Conservation (phyloP, 23 red algal genomes). For the Gracilaria domingensis region DNA sequence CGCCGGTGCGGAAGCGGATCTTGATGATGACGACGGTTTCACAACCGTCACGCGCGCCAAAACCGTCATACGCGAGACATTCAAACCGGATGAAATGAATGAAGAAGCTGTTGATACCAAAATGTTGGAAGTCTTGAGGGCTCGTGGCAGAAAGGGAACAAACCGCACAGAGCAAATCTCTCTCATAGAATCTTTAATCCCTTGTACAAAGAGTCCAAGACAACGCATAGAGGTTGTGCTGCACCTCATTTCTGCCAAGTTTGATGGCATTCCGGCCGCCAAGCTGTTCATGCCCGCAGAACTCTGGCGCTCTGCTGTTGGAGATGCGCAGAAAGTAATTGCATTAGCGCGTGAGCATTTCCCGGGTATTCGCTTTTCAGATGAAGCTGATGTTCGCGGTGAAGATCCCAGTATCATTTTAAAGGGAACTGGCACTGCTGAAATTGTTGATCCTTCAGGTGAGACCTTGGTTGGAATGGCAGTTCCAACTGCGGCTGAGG, state of each 20-base stretch:
- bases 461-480: slow-evolving; percentile 57
- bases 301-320: slow-evolving; percentile 79
- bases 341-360: slow-evolving; percentile 73
- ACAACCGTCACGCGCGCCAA: slow-evolving; percentile 59
- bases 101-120: slow-evolving; percentile 80
- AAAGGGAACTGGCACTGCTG: slow-evolving; percentile 34
- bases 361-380: slow-evolving; percentile 82
- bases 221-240: slow-evolving; percentile 87
- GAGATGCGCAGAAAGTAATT: slow-evolving; percentile 71
- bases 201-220: slow-evolving; percentile 79
- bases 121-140: slow-evolving; percentile 85
- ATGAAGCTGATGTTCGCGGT: slow-evolving; percentile 56
- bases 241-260: slow-evolving; percentile 92
- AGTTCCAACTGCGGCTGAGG: slow-evolving; percentile 37
- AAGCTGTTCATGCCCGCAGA: slow-evolving; percentile 80
- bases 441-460: slow-evolving; percentile 65
- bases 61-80: slow-evolving; percentile 44
- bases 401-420: slow-evolving; percentile 59
- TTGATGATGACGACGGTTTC: slow-evolving; percentile 69
- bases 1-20: slow-evolving; percentile 58
- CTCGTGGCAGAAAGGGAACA: slow-evolving; percentile 96
- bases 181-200: slow-evolving; percentile 79
- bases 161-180: slow-evolving; percentile 85
- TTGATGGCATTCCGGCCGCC: slow-evolving; percentile 82
- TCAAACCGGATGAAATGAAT: slow-evolving; percentile 88